A percentile compares a stretch with the other conserved stretches of the same genome.
Evolutionary conservation across 2,329 filamentous ascomycete genomes (phyloP).

Genomic region (Beauveria brongniartii): DNA sequence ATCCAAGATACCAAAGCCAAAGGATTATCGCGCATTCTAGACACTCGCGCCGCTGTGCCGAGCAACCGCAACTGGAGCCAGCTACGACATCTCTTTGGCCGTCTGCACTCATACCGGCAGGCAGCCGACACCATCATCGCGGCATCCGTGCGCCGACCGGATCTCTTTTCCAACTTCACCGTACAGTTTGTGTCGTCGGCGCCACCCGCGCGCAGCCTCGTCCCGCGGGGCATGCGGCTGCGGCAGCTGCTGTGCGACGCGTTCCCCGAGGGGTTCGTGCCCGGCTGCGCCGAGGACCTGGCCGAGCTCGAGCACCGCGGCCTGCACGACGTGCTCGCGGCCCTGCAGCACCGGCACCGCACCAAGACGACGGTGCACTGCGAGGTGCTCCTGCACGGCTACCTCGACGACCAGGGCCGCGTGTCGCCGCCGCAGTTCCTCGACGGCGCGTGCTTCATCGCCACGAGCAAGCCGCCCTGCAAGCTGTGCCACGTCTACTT

Average conservation of each 20-base stretch:
- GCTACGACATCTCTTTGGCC: constrained; percentile 19
- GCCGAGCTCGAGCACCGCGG: constrained; percentile 10
- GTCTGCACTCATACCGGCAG: constrained; percentile 18
- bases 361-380: constrained; percentile 23
- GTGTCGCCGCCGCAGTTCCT: constrained; percentile 18
- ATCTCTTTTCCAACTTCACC: constrained; percentile 12
- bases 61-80: constrained; percentile 2
- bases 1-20: not conserved
- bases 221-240: not conserved
- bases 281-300: not conserved
- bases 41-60: constrained; percentile 13
- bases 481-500: constrained; percentile 27
- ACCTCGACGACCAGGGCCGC: constrained; percentile 9
- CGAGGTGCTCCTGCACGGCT: constrained; percentile 21
- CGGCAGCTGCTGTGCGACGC: not conserved
- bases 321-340: not conserved
- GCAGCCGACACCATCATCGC: constrained; percentile 14
- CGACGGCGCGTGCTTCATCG: constrained; percentile 24
- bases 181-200: not conserved
- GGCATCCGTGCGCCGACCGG: constrained; percentile 14
- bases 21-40: not conserved
- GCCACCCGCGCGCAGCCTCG: not conserved
- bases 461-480: constrained; percentile 28
- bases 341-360: constrained; percentile 8
- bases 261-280: not conserved